Evolutionary conservation across 495 filamentous ascomycete species (phyloP), one percentile per base, ranked within the genome.

Genomic region (Trypethelium eluteriae): DNA sequence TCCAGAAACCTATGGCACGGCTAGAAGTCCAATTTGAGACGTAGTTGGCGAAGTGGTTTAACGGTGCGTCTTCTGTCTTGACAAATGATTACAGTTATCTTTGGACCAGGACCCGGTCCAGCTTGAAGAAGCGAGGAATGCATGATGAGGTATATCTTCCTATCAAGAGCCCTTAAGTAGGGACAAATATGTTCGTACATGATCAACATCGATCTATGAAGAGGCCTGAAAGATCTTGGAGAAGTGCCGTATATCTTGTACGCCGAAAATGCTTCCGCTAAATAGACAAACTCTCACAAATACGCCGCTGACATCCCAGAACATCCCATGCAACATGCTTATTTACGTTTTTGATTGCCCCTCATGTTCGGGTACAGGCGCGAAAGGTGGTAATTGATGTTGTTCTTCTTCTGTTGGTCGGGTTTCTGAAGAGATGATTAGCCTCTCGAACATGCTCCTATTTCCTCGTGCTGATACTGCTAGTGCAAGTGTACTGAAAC

Each of bases 341-440:
- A 78, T 78, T 86, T 85, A 79, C 85, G 86, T 81, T 93, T 96
- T 71, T 85, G 84, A 7, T 87, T 86, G 57, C 81, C 79, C 50
- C 83, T 83, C 39, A 98, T 87, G 74, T 87, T 88, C 6, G 89
- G 86, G 74, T 95, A 92, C 80, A 98, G 86, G 68, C 94, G 84
- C 72, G 84, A 83, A 47, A 98, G 78, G 77, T 97, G 93, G 82
- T 96, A 96, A 79, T 98, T 98, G 83, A 98, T 93, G 65, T 86
- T 89, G 80, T 88, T 96, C 81, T 84, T 88, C 76, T 85, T 83
- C 72, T 82, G 78, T n/a, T 81, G 76, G 69, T 83, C 81, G 44
- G 87, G 79, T 81, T 81, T 87, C 83, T 92, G 74, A 68, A 70
- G 16, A 32, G 25, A 14, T 7, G 9, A 59, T 7, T 59, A 9